Base-by-base conservation (phyloP, 768 basidiomycete genomes). In the Mrakia hoshinonis region DNA sequence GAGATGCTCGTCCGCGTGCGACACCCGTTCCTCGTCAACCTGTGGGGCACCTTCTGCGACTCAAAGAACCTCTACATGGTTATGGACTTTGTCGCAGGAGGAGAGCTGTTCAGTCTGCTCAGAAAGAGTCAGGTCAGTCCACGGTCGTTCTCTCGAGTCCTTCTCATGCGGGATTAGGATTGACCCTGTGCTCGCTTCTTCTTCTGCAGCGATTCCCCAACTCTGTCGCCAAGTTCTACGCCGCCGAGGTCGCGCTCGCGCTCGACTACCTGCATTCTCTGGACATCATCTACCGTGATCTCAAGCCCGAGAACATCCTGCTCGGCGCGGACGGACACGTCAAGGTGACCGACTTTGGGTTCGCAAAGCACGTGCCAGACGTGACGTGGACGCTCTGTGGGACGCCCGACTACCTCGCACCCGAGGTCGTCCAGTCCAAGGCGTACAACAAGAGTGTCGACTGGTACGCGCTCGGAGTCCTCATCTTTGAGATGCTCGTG, bases 311-410 rank as follows among this genome's bases (percentile, higher is more conserved):
- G 78, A 97, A 97, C 78, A 89, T 97, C 61, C 84, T 97, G 38
- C 85, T 97, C 65, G 91, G 89, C 74, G 84, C 87, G n/a, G 93
- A 96, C 77, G 94, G 94, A 0, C 93, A 97, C 79, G 92, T 97
- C 81, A 96, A 95, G 81, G 88, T 97, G 43, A 92, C 93, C 20
- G 94, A 97, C 78, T 97, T 97, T 76, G 94, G 94, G 18, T 96
- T 97, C 77, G 79, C 79, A 43, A 77, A 78, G 46, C 75, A 75
- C 55, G 64, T 77, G 47, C 78, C 74, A 61, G 74, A 74, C 61
- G 79, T 81, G 63, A 81, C 80, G 3, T 81, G 80, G 80, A 81
- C 80, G 38, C 72, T 81, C 26, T 81, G 80, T 75, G 79, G 79
- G 3, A 80, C 80, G 22, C 80, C 80, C n/a, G 80, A 81, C 74